Evolutionary conservation across 108 stramenopile genomes (phyloP), one percentile per base, ranked within the genome.

Genomic region (Halocafeteria seosinensis): DNA sequence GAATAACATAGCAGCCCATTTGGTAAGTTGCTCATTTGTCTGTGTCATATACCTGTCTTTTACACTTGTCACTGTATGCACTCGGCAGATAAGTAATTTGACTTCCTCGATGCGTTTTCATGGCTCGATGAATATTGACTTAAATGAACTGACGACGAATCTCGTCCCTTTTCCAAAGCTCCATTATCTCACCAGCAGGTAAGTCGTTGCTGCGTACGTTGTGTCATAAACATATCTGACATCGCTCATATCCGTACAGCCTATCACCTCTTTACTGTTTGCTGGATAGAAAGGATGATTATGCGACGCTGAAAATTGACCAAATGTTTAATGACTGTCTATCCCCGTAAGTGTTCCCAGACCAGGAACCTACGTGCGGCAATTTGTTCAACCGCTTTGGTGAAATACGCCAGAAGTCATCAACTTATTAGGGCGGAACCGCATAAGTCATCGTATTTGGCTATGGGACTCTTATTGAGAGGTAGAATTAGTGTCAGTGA

Each of bases 131-230:
- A 84, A 84, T 50, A 76, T 81, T 9, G 82, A 84, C 50, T 60
- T 84, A 17, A 84, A 81, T 62, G 82, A 84, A 67, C 70, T 84
- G 31, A 68, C 77, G 8, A 84, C 78, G 0, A 84, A 84, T 63
- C 69, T 84, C 34, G 81, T 83, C 11, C 81, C 81, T 6, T 83
- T 79, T 60, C 80, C 78, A 11, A 64, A 73, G 3, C 42, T 81
- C 64, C 81, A 83, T 38, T 83, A 76, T 62, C 47, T 83, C 34
- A 62, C 75, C 17, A 47, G 42, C 42, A n/a, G n/a, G n/a, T n/a
- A n/a, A n/a, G n/a, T n/a, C n/a, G n/a, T n/a, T n/a, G n/a, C n/a
- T n/a, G n/a, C n/a, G n/a, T n/a, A n/a, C n/a, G n/a, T n/a, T n/a
- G n/a, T n/a, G n/a, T n/a, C n/a, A n/a, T n/a, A n/a, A n/a, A n/a